phyloP scores from a whole-genome alignment of 257 asterid species.

The Primulina eburnea region DNA sequence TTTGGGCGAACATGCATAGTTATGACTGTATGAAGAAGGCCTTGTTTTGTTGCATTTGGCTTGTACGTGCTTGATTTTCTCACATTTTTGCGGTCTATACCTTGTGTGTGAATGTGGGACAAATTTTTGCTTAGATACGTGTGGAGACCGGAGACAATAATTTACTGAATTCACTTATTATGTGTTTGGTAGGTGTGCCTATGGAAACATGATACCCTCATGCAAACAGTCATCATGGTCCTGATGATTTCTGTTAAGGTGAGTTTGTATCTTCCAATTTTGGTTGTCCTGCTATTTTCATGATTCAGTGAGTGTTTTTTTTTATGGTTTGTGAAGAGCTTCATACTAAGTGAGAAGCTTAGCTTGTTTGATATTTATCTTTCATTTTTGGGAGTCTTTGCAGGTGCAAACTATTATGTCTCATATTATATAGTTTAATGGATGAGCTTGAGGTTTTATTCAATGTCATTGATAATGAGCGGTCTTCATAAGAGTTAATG shows the following conservation, averaged over 20 bases:
- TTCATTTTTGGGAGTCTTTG: neutral
- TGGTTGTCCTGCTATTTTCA: conserved; percentile 16
- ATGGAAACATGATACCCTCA: conserved; percentile 32
- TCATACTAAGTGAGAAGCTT: conserved; percentile 13
- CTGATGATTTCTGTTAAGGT: conserved; percentile 90
- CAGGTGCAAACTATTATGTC: neutral
- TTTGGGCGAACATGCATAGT: neutral
- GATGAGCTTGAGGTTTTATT: neutral
- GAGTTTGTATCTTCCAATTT: conserved; percentile 18
- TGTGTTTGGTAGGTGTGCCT: conserved; percentile 53
- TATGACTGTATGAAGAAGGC: neutral
- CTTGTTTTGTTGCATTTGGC: neutral
- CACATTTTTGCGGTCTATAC: neutral
- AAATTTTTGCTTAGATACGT: neutral
- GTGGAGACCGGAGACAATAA: neutral
- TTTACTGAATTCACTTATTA: conserved; percentile 1
- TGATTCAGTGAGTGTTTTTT: conserved; percentile 11
- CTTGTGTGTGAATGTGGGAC: neutral
- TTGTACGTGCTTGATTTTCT: neutral
- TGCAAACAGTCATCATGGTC: conserved; percentile 68
- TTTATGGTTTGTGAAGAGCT: conserved; percentile 10
- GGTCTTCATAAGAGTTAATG: neutral
- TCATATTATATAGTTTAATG: neutral
- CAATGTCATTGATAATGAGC: neutral
- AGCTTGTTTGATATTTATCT: neutral